Evolutionary conservation across 768 basidiomycete species (phyloP), one percentile per base, ranked within the genome.

Genomic region (Tricholoma sp.): DNA sequence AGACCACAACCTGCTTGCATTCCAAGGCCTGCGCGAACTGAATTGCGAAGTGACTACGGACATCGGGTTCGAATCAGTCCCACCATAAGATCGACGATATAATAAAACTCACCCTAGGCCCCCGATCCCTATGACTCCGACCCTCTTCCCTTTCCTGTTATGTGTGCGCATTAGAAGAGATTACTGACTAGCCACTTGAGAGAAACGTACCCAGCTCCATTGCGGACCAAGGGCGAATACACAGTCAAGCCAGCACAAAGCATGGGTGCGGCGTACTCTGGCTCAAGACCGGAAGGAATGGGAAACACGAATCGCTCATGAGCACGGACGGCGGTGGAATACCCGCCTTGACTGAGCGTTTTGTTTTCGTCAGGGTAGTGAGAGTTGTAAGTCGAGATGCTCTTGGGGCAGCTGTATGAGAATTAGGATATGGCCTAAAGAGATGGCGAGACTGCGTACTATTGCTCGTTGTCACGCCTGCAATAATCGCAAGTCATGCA

Each of bases 111-210:
- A 73, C 73, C 80, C 81, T 18, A 86, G 72, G 18, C 85, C 85
- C 35, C 85, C 85, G 35, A 89, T 78, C 43, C 86, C 85, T 59
- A 88, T 72, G 43, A 89, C 69, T 45, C 85, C 87, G 61, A 89
- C 81, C 59, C 76, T 79, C 71, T 82, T 84, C 43, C 85, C 85
- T 1, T 83, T 81, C 0, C 84, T 84, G 56, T 61, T 35, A 32
- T 66, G 31, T 6, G 6, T 0, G 18, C 12, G 9, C 1, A 27
- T 21, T 1, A 35, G 9, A 11, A 12, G 18, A 43, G 5, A 5
- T 8, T 7, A 1, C 9, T 22, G 3, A 34, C 2, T 4, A n/a
- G 18, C 3, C 14, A 32, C 7, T n/a, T 21, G 14, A n/a, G 21
- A 9, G 8, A 32, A 27, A 39, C 61, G 39, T 56, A 71, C 70